Evolutionary conservation across 306 rosid genomes (phyloP).

Genomic region (Vigna nakashimae): DNA sequence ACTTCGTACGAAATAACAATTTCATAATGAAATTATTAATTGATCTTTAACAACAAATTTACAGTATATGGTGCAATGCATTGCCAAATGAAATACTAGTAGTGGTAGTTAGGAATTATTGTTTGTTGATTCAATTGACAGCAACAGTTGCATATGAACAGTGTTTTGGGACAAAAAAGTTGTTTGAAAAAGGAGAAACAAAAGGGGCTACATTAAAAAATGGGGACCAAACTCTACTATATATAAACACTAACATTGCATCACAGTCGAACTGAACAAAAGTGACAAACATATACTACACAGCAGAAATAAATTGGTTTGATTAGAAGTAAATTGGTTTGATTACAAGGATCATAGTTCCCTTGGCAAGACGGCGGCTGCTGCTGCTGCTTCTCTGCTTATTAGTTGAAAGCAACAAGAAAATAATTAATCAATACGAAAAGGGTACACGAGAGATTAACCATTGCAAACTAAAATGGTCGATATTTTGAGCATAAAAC

Average conservation of each 20-base stretch:
- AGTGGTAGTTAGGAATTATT: neutral
- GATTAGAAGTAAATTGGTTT: constrained; percentile 28
- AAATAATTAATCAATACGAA: constrained; percentile 26
- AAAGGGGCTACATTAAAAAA: neutral
- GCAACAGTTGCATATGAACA: neutral
- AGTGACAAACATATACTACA: neutral
- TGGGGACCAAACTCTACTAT: constrained; percentile 1
- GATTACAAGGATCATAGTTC: constrained; percentile 46
- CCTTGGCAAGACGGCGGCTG: constrained; percentile 39
- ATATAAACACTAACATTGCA: constrained; percentile 22
- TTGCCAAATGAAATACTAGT: constrained; percentile 9
- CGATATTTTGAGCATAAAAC: neutral
- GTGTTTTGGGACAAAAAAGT: neutral
- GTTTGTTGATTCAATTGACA: neutral
- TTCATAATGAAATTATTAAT: neutral
- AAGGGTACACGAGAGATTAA: neutral
- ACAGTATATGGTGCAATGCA: neutral
- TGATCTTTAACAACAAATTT: neutral
- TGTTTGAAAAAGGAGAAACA: constrained; percentile 5
- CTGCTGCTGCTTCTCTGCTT: constrained; percentile 40
- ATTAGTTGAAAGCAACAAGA: constrained; percentile 27
- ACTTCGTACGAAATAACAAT: too few relatives aligned
- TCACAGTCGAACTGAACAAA: constrained; percentile 9
- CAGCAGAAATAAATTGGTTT: constrained; percentile 12
- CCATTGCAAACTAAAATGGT: neutral